Evolutionary conservation across 176 grass and related monocot species (phyloP), one percentile per base, ranked within the genome.

Genomic region (Calamus simplicifolius): DNA sequence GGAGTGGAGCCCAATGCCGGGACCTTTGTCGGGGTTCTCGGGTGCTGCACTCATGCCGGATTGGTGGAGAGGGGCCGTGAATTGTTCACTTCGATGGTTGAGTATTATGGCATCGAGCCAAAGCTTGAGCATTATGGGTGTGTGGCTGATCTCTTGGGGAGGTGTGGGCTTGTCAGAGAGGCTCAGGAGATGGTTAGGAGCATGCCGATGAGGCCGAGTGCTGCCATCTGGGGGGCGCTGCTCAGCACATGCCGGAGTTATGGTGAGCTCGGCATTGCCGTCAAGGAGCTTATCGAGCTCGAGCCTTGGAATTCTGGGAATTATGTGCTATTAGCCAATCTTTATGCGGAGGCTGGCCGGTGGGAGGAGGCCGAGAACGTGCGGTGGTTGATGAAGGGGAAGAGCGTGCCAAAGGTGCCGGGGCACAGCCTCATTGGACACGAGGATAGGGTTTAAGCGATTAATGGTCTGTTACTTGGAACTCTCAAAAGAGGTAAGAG

Each of bases 301-400:
- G 86, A 85, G 70, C 77, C 77, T 4, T 71, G 66, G 62, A 85
- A 89, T 56, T 84, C 86, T 1, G 86, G 77, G 35, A 89, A 89
- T 49, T 81, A 81, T 69, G 67, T 84, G 25, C 17, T 75, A 66
- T 70, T 89, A 54, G 69, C 64, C 28, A 89, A 85, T 75, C 81
- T 89, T 71, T 85, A 75, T 60, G 77, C 66, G 2, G 66, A 81
- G 52, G 77, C 67, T 52, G 69, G 59, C 52, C 57, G 67, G 7
- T 81, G 81, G 81, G 81, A 81, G 35, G 81, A 84, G 26, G 69
- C 81, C 18, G 77, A 75, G 58, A 56, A 85, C 12, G 12, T 56
- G 26, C n/a, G 77, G 61, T 49, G 49, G 49, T 55, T 89, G 53
- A 85, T 78, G 86, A 89, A 75, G 81, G 73, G 25, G n/a, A n/a